Evolutionary conservation across 768 basidiomycete genomes (phyloP).

Genomic region (Phaeotremella fagi): DNA sequence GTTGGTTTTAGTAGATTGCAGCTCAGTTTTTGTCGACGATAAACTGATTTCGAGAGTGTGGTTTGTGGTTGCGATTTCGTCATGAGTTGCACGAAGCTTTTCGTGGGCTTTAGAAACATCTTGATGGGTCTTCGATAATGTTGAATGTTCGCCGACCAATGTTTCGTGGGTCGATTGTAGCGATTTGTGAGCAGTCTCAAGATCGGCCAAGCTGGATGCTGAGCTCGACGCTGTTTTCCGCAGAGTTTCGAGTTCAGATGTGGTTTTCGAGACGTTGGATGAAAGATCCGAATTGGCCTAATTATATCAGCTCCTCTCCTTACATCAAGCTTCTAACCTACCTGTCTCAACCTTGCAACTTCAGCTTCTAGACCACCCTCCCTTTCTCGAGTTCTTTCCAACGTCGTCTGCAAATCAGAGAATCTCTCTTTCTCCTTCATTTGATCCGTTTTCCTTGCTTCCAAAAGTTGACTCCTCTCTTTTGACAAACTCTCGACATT

Average conservation of each 20-base stretch:
- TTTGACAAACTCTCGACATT: background rate
- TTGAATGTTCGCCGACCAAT: background rate
- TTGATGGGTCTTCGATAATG: constrained; percentile 12
- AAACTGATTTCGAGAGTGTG: constrained; percentile 2
- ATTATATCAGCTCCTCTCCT: background rate
- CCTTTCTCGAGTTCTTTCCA: constrained; percentile 23
- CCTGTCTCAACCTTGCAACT: constrained; percentile 35
- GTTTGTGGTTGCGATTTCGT: background rate
- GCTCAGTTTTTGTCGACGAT: constrained; percentile 7
- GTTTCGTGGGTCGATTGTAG: constrained; percentile 1
- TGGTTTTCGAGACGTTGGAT: constrained; percentile 5
- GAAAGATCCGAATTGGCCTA: constrained; percentile 23
- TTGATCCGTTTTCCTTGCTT: constrained; percentile 6
- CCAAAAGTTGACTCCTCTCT: constrained; percentile 8
- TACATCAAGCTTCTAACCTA: constrained; percentile 7
- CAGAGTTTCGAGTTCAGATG: constrained; percentile 3
- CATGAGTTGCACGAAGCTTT: constrained; percentile 4
- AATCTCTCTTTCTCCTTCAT: constrained; percentile 8
- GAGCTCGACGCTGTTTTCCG: background rate
- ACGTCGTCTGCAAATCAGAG: constrained; percentile 14
- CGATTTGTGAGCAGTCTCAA: background rate
- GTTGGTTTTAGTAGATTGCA: constrained; percentile 8
- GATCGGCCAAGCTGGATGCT: background rate
- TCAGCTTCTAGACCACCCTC: constrained; percentile 39
- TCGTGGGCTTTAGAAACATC: constrained; percentile 5